phyloP scores from a whole-genome alignment of 2,329 filamentous ascomycete genomes.

The Botrytis hyacinthi region DNA sequence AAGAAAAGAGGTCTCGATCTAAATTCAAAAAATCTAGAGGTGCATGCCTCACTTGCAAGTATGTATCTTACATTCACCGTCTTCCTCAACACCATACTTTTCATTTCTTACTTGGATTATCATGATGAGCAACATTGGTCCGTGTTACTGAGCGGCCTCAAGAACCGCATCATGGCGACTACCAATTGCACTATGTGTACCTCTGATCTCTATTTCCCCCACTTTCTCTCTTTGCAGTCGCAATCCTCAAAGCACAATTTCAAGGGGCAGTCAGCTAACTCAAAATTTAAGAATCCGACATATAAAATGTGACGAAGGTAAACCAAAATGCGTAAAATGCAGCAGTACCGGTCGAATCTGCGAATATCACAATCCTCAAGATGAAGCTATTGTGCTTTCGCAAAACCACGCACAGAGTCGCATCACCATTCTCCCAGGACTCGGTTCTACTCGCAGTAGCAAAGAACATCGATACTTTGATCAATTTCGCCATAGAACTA shows the following conservation, averaged over 20 bases:
- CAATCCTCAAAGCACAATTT: neutral
- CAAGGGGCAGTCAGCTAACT: neutral
- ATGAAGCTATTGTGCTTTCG: neutral
- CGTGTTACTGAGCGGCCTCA: constrained; percentile 94
- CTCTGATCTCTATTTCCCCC: constrained; percentile 60
- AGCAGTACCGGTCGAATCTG: constrained; percentile 22
- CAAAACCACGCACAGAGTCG: constrained; percentile 11
- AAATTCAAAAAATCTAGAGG: constrained; percentile 16
- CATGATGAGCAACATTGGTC: constrained; percentile 89
- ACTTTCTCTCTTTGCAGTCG: constrained; percentile 26
- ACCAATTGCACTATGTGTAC: constrained; percentile 70
- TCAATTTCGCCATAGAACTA: constrained; percentile 22
- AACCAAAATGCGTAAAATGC: constrained; percentile 26
- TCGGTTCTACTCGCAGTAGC: constrained; percentile 16
- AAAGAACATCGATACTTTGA: constrained; percentile 26
- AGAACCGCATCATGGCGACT: constrained; percentile 82
- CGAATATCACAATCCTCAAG: constrained; percentile 20
- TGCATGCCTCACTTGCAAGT: constrained; percentile 20
- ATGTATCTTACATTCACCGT: neutral
- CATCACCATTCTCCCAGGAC: neutral
- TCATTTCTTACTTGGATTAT: constrained; percentile 26
- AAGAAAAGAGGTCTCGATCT: constrained; percentile 10
- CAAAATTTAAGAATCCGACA: constrained; percentile 20
- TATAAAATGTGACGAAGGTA: constrained; percentile 29
- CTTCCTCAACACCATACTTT: neutral